Evolutionary conservation across 352 stramenopile genomes (phyloP).

Genomic region (Phytophthora agathidicida): DNA sequence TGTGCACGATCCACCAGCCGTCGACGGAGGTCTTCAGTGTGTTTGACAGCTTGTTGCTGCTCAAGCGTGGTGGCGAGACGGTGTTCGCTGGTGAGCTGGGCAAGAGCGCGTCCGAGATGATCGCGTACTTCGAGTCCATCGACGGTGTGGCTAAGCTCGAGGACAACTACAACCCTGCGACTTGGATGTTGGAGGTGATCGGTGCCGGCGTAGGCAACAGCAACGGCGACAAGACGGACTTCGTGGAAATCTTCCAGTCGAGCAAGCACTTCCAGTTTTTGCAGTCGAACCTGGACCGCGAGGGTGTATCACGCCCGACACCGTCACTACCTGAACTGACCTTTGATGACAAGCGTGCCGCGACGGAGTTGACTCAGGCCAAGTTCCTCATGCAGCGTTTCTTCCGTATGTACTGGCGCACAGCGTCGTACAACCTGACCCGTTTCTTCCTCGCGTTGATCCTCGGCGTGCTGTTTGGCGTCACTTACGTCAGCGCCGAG

Average conservation of each 20-base stretch:
- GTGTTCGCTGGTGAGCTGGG: slow-evolving; percentile 47
- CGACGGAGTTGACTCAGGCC: slow-evolving; percentile 18
- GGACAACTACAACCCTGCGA: slow-evolving; percentile 76
- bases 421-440: slow-evolving; percentile 13
- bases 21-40: slow-evolving; percentile 79
- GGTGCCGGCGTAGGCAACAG: slow-evolving; percentile 35
- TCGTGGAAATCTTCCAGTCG: slow-evolving; percentile 7
- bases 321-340: slow-evolving; percentile 25
- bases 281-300: slow-evolving; percentile 33
- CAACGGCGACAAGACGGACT: slow-evolving; percentile 24
- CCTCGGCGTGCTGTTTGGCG: slow-evolving; percentile 12
- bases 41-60: slow-evolving; percentile 4
- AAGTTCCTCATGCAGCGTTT: slow-evolving; percentile 50
- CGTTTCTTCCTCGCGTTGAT: slow-evolving; percentile 43
- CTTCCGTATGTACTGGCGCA: slow-evolving; percentile 75
- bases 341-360: slow-evolving; percentile 40
- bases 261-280: slow-evolving; percentile 31
- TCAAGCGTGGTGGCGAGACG: slow-evolving; percentile 6
- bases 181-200: slow-evolving; percentile 44
- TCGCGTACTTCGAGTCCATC: slow-evolving; percentile 2
- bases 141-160: slow-evolving; percentile 46
- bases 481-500: slow-evolving; percentile 5
- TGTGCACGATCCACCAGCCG: no score
- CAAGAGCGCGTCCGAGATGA: slow-evolving; percentile 36
- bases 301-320: slow-evolving; percentile 36